phyloP scores from a whole-genome alignment of 1,284 basidiomycete species.

The Sanghuangporus baumii region DNA sequence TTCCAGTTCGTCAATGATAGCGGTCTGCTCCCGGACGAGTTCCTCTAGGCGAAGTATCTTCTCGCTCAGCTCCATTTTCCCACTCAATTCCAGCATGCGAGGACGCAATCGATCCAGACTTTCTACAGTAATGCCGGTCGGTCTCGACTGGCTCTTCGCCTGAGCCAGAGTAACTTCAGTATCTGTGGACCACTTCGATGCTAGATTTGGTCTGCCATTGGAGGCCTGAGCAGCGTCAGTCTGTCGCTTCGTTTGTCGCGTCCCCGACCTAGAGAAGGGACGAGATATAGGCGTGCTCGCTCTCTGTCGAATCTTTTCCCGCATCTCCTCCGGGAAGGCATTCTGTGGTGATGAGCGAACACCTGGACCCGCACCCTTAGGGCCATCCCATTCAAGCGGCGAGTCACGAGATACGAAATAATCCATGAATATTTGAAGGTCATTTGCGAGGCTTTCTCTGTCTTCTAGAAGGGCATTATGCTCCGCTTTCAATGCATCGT shows the following conservation, averaged over 20 bases:
- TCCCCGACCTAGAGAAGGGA: conserved; percentile 3
- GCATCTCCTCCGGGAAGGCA: conserved; percentile 5
- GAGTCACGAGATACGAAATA: conserved; percentile 16
- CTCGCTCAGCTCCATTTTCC: conserved; percentile 19
- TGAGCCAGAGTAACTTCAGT: not conserved
- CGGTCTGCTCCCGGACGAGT: conserved; percentile 14
- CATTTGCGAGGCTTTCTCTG: conserved; percentile 9
- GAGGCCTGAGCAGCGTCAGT: conserved; percentile 8
- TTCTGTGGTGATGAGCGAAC: not conserved
- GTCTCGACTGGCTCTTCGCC: not conserved
- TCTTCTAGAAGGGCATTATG: conserved; percentile 1
- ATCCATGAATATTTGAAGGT: conserved; percentile 14
- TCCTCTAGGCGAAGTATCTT: conserved; percentile 15
- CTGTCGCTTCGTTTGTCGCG: conserved; percentile 11
- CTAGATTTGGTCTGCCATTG: not conserved
- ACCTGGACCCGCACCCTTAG: conserved; percentile 1
- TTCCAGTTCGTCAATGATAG: conserved; percentile 13
- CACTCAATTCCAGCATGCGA: conserved; percentile 13
- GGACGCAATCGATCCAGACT: conserved; percentile 13
- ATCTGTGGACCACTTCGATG: not conserved
- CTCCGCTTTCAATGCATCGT: conserved; percentile 10
- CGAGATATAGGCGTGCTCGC: conserved; percentile 13
- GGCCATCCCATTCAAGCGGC: conserved; percentile 15
- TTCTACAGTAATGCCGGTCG: conserved; percentile 7
- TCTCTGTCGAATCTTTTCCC: conserved; percentile 12